These are phyloP conservation scores for Penstemon newberryi DNA, from an alignment of 257 asterid genomes.

Conservation along the genomic window DNA sequence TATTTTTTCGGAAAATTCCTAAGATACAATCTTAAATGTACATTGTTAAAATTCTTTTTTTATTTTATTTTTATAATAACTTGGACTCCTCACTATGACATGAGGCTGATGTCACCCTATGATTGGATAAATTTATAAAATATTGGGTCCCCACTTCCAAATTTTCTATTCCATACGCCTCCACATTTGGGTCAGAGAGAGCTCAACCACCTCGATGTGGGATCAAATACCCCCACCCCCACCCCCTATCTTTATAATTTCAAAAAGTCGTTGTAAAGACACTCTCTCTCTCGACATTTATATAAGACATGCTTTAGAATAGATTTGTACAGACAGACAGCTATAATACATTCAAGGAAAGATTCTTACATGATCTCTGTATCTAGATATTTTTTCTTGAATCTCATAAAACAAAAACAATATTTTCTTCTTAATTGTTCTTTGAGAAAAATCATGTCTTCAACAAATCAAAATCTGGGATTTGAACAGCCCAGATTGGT, in stretches of 20 bases:
- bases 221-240: neutral
- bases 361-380: conserved; percentile 35
- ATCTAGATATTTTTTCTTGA: conserved; percentile 28
- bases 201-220: conserved; percentile 17
- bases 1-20: too few species aligned
- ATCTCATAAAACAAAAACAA: conserved; percentile 21
- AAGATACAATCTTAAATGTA: too few species aligned
- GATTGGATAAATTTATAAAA: conserved; percentile 4
- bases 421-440: neutral
- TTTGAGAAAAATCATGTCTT: conserved; percentile 49
- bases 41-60: too few species aligned
- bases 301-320: conserved; percentile 6
- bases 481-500: conserved; percentile 72
- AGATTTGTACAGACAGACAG: conserved; percentile 22
- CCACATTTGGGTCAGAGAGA: neutral
- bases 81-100: conserved; percentile 44
- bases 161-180: neutral
- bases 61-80: too few species aligned
- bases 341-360: neutral
- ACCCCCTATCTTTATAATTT: conserved; percentile 14
- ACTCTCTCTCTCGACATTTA: conserved; percentile 11
- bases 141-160: conserved; percentile 25
- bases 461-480: conserved; percentile 35
- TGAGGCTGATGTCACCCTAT: conserved; percentile 36
- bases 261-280: conserved; percentile 23